Base-by-base conservation (phyloP, 1,284 basidiomycete genomes). In the Apiotrichum mycotoxinovorans region DNA sequence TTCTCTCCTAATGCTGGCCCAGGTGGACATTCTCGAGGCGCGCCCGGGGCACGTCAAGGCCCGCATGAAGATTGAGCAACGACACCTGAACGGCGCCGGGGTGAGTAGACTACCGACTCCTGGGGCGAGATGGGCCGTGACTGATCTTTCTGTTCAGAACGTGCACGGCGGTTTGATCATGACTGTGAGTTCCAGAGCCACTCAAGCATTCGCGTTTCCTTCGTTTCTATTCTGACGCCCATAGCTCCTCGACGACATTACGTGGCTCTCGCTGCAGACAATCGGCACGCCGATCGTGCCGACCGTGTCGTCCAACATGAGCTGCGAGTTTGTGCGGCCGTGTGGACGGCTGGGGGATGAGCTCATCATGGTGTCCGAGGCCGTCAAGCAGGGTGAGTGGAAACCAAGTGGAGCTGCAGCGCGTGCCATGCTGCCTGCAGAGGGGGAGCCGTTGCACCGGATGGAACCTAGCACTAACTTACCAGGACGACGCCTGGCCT, bases 11-110 rank as follows among this genome's bases (percentile, higher is more conserved):
- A 43, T 22, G 23, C 14, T 26, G 30, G n/a, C 5, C 1, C 49
- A 57, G 59, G 49, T 61, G 22, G 45, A 51, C 40, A 37, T 61
- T n/a, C 35, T 61, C 38, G 56, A 52, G 17, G 60, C 60, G n/a
- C 53, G 56, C 4, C 60, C 60, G 18, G 56, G 60, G 9, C 49
- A 14, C 3, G 47, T 61, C 25, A 33, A 42, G 27, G 46, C 52
- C 35, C 30, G 42, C 18, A 44, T 61, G 43, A 52, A 42, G n/a
- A 18, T 53, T 22, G 33, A 51, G 51, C 27, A 38, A 46, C 45
- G 47, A 15, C 54, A 61, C 37, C 42, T 57, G 23, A 61, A 61
- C 35, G 26, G 51, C 27, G 25, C 44, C 7, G 60, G 60, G 8
- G 54, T 60, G 43, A 33, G 57, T 52, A 14, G 40, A 1, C 22